Percentiles rank a stretch among this genome's conserved stretches.
Evolutionary conservation across 306 rosid species (phyloP).

Genomic region (Citrullus mucosospermus): DNA sequence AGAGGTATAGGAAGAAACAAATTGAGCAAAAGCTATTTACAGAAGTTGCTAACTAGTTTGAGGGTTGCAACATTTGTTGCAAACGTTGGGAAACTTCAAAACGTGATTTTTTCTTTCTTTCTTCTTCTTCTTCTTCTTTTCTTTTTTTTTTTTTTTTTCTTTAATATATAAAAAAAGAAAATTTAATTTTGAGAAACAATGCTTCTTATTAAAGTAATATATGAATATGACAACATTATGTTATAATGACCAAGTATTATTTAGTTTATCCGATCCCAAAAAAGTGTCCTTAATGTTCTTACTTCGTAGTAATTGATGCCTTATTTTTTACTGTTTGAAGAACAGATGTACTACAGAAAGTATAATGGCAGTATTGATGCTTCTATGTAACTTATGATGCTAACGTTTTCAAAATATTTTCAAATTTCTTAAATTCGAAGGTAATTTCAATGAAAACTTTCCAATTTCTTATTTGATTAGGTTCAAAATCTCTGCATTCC

Average conservation of each 20-base stretch:
- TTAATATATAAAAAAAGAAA: too few relatives aligned
- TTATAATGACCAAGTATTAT: background rate
- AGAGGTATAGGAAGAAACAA: too few relatives aligned
- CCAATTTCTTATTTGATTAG: background rate
- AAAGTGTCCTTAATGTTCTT: background rate
- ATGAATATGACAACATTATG: background rate
- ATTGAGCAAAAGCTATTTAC: too few relatives aligned
- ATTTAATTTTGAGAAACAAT: background rate
- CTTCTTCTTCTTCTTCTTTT: too few relatives aligned
- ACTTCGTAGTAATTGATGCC: background rate
- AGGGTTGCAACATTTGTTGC: background rate
- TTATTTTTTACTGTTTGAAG: background rate
- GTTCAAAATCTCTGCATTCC: background rate
- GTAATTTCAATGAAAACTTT: background rate
- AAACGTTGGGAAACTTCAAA: too few relatives aligned
- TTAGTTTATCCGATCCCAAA: background rate
- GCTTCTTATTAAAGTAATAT: background rate
- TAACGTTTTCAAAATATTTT: background rate
- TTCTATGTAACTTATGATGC: background rate
- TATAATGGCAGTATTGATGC: background rate
- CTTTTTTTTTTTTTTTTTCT: too few relatives aligned
- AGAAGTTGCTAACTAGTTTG: too few relatives aligned
- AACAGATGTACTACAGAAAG: background rate
- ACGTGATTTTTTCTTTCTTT: too few relatives aligned
- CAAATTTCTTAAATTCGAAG: background rate